Percentiles rank a stretch among this genome's conserved stretches.
Conservation (phyloP, 148 eudicot species). For the Polygonum aviculare region DNA sequence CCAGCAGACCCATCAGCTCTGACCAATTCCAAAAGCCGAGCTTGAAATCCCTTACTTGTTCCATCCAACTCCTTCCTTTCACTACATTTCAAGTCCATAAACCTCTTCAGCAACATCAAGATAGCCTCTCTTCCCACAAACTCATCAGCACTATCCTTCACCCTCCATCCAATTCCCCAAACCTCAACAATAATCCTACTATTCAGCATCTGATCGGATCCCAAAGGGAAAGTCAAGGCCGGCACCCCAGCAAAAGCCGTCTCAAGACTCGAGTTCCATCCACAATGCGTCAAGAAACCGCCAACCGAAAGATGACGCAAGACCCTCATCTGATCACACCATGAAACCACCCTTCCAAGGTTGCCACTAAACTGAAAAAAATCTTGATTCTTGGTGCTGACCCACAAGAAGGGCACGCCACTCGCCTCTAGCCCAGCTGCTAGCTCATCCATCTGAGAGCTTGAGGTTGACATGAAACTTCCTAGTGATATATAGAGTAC, state of each 20-base stretch:
- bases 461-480: conserved; percentile 49
- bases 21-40: not conserved
- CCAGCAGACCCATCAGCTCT: not conserved
- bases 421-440: conserved; percentile 22
- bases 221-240: conserved; percentile 26
- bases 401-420: conserved; percentile 20
- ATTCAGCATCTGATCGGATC: conserved; percentile 18
- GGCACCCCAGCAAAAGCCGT: conserved; percentile 25
- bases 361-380: not conserved
- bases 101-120: conserved; percentile 15
- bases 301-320: conserved; percentile 29
- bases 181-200: conserved; percentile 31
- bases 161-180: conserved; percentile 35
- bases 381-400: conserved; percentile 21
- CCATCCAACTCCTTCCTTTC: conserved; percentile 20
- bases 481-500: conserved; percentile 57
- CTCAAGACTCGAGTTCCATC: conserved; percentile 33
- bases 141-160: conserved; percentile 9
- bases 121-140: conserved; percentile 24
- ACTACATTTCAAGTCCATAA: conserved; percentile 24
- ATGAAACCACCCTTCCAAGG: conserved; percentile 14
- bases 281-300: conserved; percentile 35
- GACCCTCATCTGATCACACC: conserved; percentile 45
- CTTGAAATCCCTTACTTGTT: conserved; percentile 4
- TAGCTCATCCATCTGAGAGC: conserved; percentile 52